phyloP scores from a whole-genome alignment of 23 red algal genomes.

The Gracilariopsis chorda region DNA sequence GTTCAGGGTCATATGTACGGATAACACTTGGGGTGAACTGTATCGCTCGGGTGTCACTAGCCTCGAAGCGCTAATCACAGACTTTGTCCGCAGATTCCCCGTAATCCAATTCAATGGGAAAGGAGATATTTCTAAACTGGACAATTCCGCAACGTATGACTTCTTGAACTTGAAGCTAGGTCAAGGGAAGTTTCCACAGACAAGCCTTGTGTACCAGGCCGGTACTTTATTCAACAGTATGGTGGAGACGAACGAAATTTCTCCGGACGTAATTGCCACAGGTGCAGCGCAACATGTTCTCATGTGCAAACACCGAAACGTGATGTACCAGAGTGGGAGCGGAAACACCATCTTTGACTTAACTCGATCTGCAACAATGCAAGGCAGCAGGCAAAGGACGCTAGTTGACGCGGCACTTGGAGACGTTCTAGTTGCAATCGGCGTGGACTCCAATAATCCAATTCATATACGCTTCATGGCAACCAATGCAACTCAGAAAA shows the following conservation, averaged over 20 bases:
- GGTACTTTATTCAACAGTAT: background rate
- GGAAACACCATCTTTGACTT: background rate
- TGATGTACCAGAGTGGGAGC: background rate
- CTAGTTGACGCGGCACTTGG: background rate
- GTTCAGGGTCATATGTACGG: too few species aligned
- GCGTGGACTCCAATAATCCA: background rate
- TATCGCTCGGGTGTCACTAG: background rate
- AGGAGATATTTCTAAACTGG: background rate
- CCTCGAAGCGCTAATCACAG: background rate
- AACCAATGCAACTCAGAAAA: too few species aligned
- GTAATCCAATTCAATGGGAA: background rate
- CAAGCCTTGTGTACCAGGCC: background rate
- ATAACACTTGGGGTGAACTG: background rate
- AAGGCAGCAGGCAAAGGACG: background rate
- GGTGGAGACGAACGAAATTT: background rate
- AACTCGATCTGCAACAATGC: background rate
- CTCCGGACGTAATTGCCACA: background rate
- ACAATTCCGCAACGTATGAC: background rate
- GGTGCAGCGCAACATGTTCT: background rate
- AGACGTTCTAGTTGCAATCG: background rate
- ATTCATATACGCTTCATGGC: background rate
- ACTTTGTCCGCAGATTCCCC: background rate
- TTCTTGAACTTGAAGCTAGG: background rate
- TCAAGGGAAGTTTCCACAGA: too few species aligned
- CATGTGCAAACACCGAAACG: background rate